Conservation (phyloP, 2,329 filamentous ascomycete species). For the Pseudocercospora musae region DNA sequence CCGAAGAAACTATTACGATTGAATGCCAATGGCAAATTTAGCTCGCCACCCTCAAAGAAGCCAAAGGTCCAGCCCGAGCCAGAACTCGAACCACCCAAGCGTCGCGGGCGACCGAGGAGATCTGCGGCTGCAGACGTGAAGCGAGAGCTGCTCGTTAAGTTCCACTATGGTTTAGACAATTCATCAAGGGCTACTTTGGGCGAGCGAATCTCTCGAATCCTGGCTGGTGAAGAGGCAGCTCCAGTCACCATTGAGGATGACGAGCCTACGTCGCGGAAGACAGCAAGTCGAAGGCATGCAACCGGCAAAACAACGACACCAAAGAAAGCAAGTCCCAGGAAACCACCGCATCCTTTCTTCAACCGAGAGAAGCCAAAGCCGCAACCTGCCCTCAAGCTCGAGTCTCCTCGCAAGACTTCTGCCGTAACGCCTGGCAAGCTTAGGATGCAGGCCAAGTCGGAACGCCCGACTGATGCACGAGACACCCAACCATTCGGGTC, state of each 20-base stretch:
- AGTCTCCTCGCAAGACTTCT: constrained; percentile 35
- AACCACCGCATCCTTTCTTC: constrained; percentile 66
- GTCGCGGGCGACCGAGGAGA: constrained; percentile 31
- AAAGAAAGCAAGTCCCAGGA: constrained; percentile 23
- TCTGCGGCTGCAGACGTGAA: constrained; percentile 17
- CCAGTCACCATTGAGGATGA: not conserved
- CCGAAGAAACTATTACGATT: constrained; percentile 40
- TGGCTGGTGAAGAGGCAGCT: constrained; percentile 40
- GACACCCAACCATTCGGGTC: constrained; percentile 27
- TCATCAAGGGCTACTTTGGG: constrained; percentile 51
- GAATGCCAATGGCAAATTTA: constrained; percentile 46
- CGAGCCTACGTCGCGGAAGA: constrained; percentile 6
- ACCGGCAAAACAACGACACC: constrained; percentile 24
- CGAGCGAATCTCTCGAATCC: constrained; percentile 60
- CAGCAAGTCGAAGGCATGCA: constrained; percentile 6
- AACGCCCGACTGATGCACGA: constrained; percentile 18
- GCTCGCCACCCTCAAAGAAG: constrained; percentile 41
- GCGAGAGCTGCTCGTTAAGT: constrained; percentile 26
- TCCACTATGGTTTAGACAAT: constrained; percentile 55
- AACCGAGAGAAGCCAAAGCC: constrained; percentile 49
- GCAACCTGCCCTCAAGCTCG: constrained; percentile 24
- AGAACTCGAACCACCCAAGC: constrained; percentile 23
- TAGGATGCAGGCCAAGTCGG: constrained; percentile 28
- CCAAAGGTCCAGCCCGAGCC: constrained; percentile 16
- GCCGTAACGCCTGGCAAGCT: constrained; percentile 49